Percentiles rank a stretch among this genome's conserved stretches.
Evolutionary conservation across 495 filamentous ascomycete genomes (phyloP).

Genomic region (Hypoxylon lienhwacheense): DNA sequence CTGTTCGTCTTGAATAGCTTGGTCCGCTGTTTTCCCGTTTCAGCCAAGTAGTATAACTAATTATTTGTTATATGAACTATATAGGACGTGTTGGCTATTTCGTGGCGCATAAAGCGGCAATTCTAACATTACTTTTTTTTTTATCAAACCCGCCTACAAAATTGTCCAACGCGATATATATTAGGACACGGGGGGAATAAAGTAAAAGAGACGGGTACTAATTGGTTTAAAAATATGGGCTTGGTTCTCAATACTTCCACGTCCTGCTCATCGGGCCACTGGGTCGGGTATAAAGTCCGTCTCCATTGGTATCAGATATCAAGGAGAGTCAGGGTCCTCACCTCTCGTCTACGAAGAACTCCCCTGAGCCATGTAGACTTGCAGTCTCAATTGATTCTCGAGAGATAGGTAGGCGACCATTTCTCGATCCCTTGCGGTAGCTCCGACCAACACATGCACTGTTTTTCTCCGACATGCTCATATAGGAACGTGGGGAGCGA

Average conservation of each 20-base stretch:
- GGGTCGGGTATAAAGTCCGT: conserved; percentile 3
- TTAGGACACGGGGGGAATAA: neutral
- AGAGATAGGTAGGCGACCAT: conserved; percentile 27
- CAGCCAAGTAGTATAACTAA: conserved; percentile 1
- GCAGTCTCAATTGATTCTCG: conserved; percentile 22
- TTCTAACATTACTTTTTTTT: conserved; percentile 1
- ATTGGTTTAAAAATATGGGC: conserved; percentile 20
- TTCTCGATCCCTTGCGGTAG: conserved; percentile 19
- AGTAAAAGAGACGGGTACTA: conserved; percentile 1
- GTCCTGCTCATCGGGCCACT: conserved; percentile 13
- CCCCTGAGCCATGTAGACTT: conserved; percentile 6
- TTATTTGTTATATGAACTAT: conserved; percentile 7
- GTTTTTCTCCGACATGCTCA: conserved; percentile 35
- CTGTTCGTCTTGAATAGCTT: neutral
- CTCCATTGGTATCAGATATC: conserved; percentile 15
- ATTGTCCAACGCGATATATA: conserved; percentile 13
- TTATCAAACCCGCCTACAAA: conserved; percentile 8
- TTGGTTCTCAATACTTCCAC: conserved; percentile 17
- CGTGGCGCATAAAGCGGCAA: conserved; percentile 26
- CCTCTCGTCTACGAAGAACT: conserved; percentile 16
- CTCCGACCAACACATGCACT: conserved; percentile 27
- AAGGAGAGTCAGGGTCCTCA: conserved; percentile 20
- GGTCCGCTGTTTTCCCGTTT: conserved; percentile 2
- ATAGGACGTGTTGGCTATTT: conserved; percentile 3
- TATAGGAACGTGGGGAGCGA: conserved; percentile 28